Conservation (phyloP, 345 rosid species). For the Populus alba region DNA sequence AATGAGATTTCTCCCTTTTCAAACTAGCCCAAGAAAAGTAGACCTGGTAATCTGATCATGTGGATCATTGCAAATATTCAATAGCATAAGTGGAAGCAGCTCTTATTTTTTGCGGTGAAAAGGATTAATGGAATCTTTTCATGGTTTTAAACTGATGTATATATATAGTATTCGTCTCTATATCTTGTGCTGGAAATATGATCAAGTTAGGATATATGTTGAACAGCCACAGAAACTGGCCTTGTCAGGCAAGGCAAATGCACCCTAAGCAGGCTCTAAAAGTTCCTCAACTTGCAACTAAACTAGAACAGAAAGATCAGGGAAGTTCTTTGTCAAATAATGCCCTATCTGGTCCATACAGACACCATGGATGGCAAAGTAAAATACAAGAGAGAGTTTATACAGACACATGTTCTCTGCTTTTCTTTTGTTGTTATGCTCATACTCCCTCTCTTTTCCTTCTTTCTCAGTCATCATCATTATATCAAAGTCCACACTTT, state of each 20-base stretch:
- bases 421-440: background rate
- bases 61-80: background rate
- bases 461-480: slow-evolving; percentile 34
- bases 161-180: background rate
- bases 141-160: background rate
- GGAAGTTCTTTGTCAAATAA: slow-evolving; percentile 12
- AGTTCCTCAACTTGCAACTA: slow-evolving; percentile 12
- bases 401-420: slow-evolving; percentile 8
- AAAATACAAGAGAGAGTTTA: background rate
- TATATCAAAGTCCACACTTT: slow-evolving; percentile 14
- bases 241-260: background rate
- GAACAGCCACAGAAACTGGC: background rate
- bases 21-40: background rate
- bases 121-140: background rate
- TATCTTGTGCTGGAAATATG: background rate
- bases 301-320: background rate
- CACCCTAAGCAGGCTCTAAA: background rate
- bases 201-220: background rate
- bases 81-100: background rate
- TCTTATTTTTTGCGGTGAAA: background rate
- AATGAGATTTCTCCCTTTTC: background rate
- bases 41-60: background rate
- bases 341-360: slow-evolving; percentile 1
- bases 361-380: background rate
- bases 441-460: slow-evolving; percentile 1